Evolutionary conservation across 148 eudicot genomes (phyloP).

Genomic region (Amaranthus cruentus): DNA sequence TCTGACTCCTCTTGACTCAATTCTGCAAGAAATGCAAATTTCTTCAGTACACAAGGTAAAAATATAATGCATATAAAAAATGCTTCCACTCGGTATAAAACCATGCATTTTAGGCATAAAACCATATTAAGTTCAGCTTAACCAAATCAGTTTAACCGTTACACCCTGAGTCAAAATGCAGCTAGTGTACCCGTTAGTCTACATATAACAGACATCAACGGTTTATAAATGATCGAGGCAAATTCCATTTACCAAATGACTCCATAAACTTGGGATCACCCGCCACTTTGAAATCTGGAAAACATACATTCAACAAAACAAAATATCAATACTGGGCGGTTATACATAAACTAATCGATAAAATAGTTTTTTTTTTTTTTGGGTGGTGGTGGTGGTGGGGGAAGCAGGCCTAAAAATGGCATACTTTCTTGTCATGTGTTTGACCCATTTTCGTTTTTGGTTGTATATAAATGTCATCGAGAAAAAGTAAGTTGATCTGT

Average conservation of each 20-base stretch:
- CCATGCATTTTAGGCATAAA: slow-evolving; percentile 2
- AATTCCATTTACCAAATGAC: slow-evolving; percentile 69
- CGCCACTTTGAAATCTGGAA: slow-evolving; percentile 64
- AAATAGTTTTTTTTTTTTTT: not conserved
- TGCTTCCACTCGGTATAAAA: not conserved
- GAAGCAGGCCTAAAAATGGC: too few relatives aligned
- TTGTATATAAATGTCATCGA: too few relatives aligned
- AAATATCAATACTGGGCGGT: slow-evolving; percentile 1
- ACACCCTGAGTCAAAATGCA: not conserved
- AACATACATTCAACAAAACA: slow-evolving; percentile 11
- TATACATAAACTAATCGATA: not conserved
- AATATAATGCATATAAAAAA: not conserved
- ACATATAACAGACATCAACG: slow-evolving; percentile 3
- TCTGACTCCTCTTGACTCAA: slow-evolving; percentile 76
- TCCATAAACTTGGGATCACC: slow-evolving; percentile 68
- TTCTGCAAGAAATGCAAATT: slow-evolving; percentile 44
- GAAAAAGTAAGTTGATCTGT: too few relatives aligned
- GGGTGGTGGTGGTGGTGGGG: too few relatives aligned
- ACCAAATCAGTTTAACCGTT: slow-evolving; percentile 1
- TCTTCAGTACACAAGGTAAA: not conserved
- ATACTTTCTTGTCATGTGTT: too few relatives aligned
- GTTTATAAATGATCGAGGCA: slow-evolving; percentile 1
- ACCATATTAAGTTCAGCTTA: not conserved
- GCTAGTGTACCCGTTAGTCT: slow-evolving; percentile 1
- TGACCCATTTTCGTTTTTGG: too few relatives aligned